Base-by-base conservation (phyloP, 345 rosid species). In the Citropsis articulata region DNA sequence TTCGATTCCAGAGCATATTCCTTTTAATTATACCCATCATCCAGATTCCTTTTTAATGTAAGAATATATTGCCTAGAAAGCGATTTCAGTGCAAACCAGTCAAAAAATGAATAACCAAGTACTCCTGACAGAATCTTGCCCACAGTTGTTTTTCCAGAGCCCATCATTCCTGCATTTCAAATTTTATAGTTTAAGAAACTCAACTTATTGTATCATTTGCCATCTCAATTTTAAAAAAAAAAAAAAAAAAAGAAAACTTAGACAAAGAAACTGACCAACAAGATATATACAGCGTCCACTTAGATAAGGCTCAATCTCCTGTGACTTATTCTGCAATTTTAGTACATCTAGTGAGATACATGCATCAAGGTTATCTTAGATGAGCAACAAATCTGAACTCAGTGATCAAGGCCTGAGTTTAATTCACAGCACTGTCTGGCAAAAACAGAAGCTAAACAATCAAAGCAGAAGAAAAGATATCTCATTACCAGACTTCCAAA, bases 141-240 rank as follows among this genome's bases (percentile, higher is more conserved):
- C 50, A 92, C 91, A 0, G 98, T 96, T 25, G 99, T 91, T 87
- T 96, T 96, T 73, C 99, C 99, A 14, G 97, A 96, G 55, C 98
- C 99, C 99, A 96, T 94, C 95, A 94, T 89, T 65, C 99, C 98
- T 94, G 84, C 81, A 85, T 33, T 31, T 71, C 72, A 67, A 62
- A 28, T 25, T n/a, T 9, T 7, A 59, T 2, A 59, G 27, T 59
- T 72, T 30, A 27, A 81, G 31, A 38, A 22, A 61, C 66, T 22
- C 33, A 27, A 40, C 33, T 13, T 59, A 82, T 66, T n/a, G n/a
- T 40, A 27, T 42, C 45, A 78, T 33, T 62, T 69, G 62, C 64
- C 10, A 53, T 78, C 66, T 21, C 66, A 73, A 81, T 40, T 36
- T 22, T 14, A 10, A 2, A 10, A 10, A 42, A 2, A n/a, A 48